Evolutionary conservation across 257 asterid genomes (phyloP).

Genomic region (Ballota nigra): DNA sequence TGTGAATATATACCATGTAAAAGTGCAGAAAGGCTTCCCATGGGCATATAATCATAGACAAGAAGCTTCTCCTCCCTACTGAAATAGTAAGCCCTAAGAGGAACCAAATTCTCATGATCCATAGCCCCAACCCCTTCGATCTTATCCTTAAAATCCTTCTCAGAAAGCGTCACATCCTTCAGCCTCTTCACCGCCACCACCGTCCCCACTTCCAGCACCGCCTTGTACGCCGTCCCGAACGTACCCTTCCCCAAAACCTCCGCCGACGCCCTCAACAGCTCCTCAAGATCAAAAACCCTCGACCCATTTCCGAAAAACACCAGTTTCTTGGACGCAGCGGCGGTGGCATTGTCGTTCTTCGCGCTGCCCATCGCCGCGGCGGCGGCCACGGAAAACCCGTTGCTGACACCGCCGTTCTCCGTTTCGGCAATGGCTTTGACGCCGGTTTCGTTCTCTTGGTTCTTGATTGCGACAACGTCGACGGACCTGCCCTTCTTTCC

Average conservation of each 20-base stretch:
- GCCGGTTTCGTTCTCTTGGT: conserved; percentile 42
- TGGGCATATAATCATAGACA: conserved; percentile 83
- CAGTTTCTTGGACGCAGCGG: conserved; percentile 43
- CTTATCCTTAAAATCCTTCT: conserved; percentile 65
- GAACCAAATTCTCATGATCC: conserved; percentile 80
- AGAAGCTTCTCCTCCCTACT: conserved; percentile 88
- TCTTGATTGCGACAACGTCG: conserved; percentile 49
- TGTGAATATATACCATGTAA: conserved; percentile 53
- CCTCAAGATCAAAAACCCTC: conserved; percentile 57
- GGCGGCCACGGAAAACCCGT: conserved; percentile 38
- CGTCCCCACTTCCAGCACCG: conserved; percentile 76
- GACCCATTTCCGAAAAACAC: conserved; percentile 45
- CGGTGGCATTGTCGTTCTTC: conserved; percentile 22
- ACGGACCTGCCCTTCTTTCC: conserved; percentile 53
- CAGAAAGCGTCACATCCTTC: conserved; percentile 66
- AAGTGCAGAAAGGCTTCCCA: conserved; percentile 91
- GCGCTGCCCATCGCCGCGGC: conserved; percentile 39
- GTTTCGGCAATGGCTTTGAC: conserved; percentile 42
- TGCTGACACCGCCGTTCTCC: conserved; percentile 39
- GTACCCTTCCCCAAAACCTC: conserved; percentile 69
- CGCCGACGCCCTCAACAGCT: conserved; percentile 59
- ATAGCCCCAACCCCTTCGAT: conserved; percentile 68
- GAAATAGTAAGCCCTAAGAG: conserved; percentile 76
- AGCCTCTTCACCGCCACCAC: conserved; percentile 85
- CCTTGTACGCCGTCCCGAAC: conserved; percentile 78